Evolutionary conservation across 2,329 filamentous ascomycete species (phyloP).

Genomic region (Grosmannia penicillata): DNA sequence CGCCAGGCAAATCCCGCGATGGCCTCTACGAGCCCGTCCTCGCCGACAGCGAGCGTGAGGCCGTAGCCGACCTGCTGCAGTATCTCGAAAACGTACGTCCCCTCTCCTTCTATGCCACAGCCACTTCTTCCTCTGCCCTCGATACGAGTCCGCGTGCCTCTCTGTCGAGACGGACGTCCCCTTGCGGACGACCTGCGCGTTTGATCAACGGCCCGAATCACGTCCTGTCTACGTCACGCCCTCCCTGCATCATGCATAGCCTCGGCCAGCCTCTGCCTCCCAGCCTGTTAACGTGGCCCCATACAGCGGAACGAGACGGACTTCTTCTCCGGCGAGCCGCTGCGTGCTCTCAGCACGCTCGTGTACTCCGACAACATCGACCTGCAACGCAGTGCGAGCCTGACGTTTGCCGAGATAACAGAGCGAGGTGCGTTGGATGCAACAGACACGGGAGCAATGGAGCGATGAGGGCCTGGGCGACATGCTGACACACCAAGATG

Average conservation of each 20-base stretch:
- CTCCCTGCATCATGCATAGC: too few relatives aligned
- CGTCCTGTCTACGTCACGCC: background rate
- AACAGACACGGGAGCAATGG: conserved; percentile 4
- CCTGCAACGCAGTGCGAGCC: conserved; percentile 86
- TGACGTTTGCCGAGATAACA: conserved; percentile 98
- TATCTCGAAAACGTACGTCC: conserved; percentile 84
- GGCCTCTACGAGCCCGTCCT: conserved; percentile 75
- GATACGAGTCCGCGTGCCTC: background rate
- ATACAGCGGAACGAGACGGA: conserved; percentile 90
- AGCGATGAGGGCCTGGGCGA: background rate
- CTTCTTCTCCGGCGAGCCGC: conserved; percentile 92
- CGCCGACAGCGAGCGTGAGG: conserved; percentile 91
- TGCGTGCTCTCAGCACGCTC: conserved; percentile 84
- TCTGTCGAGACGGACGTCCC: background rate
- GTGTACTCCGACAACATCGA: conserved; percentile 99
- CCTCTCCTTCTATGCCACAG: background rate
- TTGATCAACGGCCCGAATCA: too few relatives aligned
- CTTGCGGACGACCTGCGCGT: too few relatives aligned
- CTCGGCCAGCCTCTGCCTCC: too few relatives aligned
- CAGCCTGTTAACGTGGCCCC: too few relatives aligned
- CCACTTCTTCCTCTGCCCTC: background rate
- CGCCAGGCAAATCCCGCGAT: conserved; percentile 59
- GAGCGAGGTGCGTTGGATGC: conserved; percentile 91
- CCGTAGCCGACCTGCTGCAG: conserved; percentile 84
- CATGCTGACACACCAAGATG: conserved; percentile 45